Evolutionary conservation across 208 protist genomes (phyloP).

Genomic region (Sergeia podlipaevii): DNA sequence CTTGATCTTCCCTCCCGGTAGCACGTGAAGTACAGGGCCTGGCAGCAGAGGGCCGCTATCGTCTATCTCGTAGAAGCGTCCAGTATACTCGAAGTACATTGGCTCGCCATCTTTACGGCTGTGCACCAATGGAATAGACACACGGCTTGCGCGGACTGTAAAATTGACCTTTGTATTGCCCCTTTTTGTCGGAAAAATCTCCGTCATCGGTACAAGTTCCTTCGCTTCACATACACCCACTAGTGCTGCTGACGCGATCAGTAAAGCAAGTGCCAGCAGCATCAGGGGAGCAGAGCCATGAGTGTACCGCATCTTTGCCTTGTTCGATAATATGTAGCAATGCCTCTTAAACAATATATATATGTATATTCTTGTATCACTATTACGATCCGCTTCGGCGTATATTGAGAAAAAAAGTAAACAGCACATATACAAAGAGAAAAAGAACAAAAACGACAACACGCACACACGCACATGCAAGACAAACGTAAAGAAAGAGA

Average conservation of each 20-base stretch:
- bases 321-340: no score
- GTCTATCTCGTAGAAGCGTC: constrained; percentile 42
- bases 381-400: no score
- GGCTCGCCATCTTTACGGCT: constrained; percentile 14
- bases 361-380: no score
- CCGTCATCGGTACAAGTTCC: constrained; percentile 14
- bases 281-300: no score
- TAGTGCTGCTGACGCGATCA: neutral
- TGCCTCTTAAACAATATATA: no score
- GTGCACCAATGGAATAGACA: constrained; percentile 47
- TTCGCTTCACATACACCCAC: neutral
- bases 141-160: constrained; percentile 21
- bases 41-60: constrained; percentile 39
- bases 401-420: no score
- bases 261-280: no score
- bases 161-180: constrained; percentile 51
- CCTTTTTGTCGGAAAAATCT: constrained; percentile 26
- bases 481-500: no score
- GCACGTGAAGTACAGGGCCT: constrained; percentile 58
- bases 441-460: no score
- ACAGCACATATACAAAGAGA: no score
- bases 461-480: no score
- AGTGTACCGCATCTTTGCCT: no score
- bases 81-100: constrained; percentile 61
- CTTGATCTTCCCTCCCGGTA: constrained; percentile 62